Evolutionary conservation across 1,139 yeast species (phyloP), one percentile per base, ranked within the genome.

Genomic region (Debaryomyces sp.): DNA sequence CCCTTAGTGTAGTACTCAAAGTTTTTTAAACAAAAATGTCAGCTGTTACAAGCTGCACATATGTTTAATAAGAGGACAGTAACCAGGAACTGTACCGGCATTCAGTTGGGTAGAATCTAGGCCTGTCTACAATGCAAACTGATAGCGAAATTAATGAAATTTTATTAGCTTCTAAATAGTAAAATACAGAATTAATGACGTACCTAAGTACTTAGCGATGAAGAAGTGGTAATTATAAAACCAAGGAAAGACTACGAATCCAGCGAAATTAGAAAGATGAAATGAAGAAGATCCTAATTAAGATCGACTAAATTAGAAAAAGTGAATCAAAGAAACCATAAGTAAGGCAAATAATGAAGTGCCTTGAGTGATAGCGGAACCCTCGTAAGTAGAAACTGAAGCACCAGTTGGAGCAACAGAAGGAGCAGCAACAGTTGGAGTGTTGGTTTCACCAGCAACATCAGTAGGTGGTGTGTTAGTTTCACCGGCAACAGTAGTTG

Each of bases 281-380:
- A 30, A 30, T 13, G 12, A 10, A 32, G 6, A 32, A 32, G 2
- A 15, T 10, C 18, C 35, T 22, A 36, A 36, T 12, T 8, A 23
- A n/a, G 26, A 12, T n/a, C 29, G 8, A 21, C 39, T 27, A 9
- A 35, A 18, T 40, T 39, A 44, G 34, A 44, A 18, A 23, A 65
- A 58, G 61, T 63, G 63, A 49, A 66, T 68, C 46, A 66, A 60
- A 51, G 70, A 69, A 39, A 65, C 52, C 47, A 64, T 62, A 47
- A 62, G 57, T 47, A 64, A 49, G 45, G 68, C 68, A 39, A 63
- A 54, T 53, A 61, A 46, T 43, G 70, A 61, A 45, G 67, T 67
- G 47, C 59, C 60, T 44, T 55, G 54, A 46, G 58, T 56, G 43
- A 59, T 56, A 51, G 66, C 65, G 50, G 62, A 62, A 51, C 59